These are phyloP conservation scores for Fusarium sp. DNA, from an alignment of 2,329 filamentous ascomycete species.

Conservation along the genomic window DNA sequence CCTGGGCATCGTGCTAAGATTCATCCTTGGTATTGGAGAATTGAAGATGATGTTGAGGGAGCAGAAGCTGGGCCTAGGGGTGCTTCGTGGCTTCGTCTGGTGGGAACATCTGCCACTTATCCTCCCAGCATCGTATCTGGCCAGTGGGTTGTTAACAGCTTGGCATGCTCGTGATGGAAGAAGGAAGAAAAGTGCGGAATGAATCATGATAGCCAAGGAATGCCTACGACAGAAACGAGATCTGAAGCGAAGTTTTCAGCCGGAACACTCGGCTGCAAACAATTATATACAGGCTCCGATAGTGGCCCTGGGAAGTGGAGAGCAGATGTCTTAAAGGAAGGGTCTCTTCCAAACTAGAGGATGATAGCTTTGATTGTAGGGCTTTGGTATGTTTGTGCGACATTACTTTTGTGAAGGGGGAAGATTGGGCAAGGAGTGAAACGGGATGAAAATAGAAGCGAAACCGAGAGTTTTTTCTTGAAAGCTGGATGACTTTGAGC, in stretches of 20 bases:
- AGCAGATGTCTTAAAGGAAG: background rate
- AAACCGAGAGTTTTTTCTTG: background rate
- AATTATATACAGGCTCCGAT: background rate
- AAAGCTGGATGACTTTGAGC: background rate
- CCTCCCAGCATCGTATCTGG: background rate
- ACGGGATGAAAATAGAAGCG: background rate
- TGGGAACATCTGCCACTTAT: background rate
- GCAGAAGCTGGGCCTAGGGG: background rate
- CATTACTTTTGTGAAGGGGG: background rate
- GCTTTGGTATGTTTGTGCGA: background rate
- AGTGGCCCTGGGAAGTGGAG: background rate
- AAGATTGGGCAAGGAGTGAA: background rate
- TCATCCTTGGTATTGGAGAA: background rate
- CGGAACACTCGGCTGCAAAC: background rate
- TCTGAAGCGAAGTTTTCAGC: background rate
- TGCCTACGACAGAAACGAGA: background rate
- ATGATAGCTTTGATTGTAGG: too few relatives aligned
- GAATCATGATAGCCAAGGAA: background rate
- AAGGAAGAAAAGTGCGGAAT: background rate
- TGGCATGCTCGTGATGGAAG: background rate
- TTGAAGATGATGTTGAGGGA: background rate
- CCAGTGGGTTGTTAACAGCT: background rate
- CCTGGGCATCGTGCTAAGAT: background rate
- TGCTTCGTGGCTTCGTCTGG: background rate
- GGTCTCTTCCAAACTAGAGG: background rate